phyloP scores from a whole-genome alignment of 2,329 filamentous ascomycete species.

The Coniochaeta sp. region DNA sequence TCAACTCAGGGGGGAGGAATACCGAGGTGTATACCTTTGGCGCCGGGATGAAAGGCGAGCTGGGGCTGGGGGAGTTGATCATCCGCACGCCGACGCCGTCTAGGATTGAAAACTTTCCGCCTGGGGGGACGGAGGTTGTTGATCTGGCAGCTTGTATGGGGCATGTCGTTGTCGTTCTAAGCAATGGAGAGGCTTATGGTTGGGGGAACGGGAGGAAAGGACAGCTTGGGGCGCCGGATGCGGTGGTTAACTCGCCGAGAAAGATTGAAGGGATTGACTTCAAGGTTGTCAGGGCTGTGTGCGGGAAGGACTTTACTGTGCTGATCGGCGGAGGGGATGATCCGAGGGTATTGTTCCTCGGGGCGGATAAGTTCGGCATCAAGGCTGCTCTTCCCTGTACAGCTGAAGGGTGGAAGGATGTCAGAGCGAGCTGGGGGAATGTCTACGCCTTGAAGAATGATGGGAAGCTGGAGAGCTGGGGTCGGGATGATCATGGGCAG shows the following conservation, averaged over 20 bases:
- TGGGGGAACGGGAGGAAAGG: conserved; percentile 87
- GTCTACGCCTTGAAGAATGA: conserved; percentile 62
- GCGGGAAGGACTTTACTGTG: conserved; percentile 81
- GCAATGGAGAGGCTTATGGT: conserved; percentile 71
- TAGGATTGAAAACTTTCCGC: conserved; percentile 57
- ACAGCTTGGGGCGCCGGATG: conserved; percentile 61
- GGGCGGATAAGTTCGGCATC: conserved; percentile 67
- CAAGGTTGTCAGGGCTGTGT: conserved; percentile 58
- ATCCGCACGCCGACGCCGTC: conserved; percentile 40
- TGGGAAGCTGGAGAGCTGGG: conserved; percentile 64
- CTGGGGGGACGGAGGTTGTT: conserved; percentile 46
- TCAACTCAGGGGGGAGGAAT: conserved; percentile 33
- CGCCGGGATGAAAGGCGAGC: conserved; percentile 61
- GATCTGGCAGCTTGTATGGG: conserved; percentile 68
- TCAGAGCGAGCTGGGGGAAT: conserved; percentile 76
- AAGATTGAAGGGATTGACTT: conserved; percentile 56
- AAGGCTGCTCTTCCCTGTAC: conserved; percentile 47
- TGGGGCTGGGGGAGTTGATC: conserved; percentile 54
- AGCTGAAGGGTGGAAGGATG: conserved; percentile 54
- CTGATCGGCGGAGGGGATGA: conserved; percentile 48
- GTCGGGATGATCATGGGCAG: conserved; percentile 79
- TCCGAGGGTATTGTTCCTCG: conserved; percentile 62
- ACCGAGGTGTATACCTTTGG: conserved; percentile 58
- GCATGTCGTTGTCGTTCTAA: conserved; percentile 68
- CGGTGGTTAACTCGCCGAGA: conserved; percentile 50